phyloP scores from a whole-genome alignment of 1,139 yeast genomes.

The Blastobotrys buckinghamii region DNA sequence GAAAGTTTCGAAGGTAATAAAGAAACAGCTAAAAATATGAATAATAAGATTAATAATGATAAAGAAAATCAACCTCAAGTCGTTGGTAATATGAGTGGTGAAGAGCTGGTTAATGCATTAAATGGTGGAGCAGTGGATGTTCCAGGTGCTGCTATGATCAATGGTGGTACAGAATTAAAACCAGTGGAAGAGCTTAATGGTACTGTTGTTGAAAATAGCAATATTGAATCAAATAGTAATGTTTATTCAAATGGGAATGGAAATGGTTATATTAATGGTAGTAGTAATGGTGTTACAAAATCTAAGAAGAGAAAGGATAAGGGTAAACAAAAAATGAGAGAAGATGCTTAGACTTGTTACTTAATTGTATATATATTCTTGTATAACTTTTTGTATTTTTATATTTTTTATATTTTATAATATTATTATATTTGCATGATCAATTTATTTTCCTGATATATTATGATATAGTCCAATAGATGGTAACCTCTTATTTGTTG shows the following conservation, averaged over 20 bases:
- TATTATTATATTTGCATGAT: too few species aligned
- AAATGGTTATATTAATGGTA: not conserved
- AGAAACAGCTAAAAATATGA: conserved; percentile 12
- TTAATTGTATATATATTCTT: too few species aligned
- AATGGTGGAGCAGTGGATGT: not conserved
- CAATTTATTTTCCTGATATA: too few species aligned
- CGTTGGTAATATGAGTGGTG: not conserved
- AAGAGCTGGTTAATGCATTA: not conserved
- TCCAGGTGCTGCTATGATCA: too few species aligned
- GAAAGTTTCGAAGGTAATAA: conserved; percentile 58
- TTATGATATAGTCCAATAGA: too few species aligned
- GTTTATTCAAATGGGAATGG: not conserved
- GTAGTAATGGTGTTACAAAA: not conserved
- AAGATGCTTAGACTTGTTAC: not conserved
- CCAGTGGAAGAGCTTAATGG: not conserved
- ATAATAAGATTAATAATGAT: not conserved
- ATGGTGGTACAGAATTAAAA: too few species aligned
- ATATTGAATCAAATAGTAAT: too few species aligned
- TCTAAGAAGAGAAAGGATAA: not conserved
- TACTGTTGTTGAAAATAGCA: not conserved
- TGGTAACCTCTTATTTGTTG: too few species aligned
- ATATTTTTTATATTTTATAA: too few species aligned
- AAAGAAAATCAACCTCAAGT: not conserved
- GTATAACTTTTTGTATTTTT: too few species aligned
- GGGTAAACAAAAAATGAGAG: conserved; percentile 3